Conservation (phyloP, 169 alveolate species). For the Babesia bigemina region DNA sequence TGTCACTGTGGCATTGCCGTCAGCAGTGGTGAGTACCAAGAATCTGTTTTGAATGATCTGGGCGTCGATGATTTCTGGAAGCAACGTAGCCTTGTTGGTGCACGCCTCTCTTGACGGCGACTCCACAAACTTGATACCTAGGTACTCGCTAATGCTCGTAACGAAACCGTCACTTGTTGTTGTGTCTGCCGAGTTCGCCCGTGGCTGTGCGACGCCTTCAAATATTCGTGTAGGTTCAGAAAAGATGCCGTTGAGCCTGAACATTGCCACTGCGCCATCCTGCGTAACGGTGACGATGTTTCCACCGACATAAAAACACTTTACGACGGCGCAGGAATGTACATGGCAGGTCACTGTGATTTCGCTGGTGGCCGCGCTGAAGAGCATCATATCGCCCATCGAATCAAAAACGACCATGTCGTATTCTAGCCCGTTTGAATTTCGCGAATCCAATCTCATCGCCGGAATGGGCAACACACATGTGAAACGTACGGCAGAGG, state of each 20-base stretch:
- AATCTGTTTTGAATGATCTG: slow-evolving; percentile 35
- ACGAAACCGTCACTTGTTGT: slow-evolving; percentile 22
- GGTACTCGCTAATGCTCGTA: slow-evolving; percentile 54
- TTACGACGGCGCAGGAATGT: slow-evolving; percentile 45
- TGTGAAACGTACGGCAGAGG: slow-evolving; percentile 26
- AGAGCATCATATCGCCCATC: slow-evolving; percentile 46
- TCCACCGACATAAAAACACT: slow-evolving; percentile 41
- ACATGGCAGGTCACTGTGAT: slow-evolving; percentile 23
- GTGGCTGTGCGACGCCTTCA: slow-evolving; percentile 42
- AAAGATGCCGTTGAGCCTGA: slow-evolving; percentile 28
- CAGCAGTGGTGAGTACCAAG: slow-evolving; percentile 47
- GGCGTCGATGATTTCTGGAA: slow-evolving; percentile 33
- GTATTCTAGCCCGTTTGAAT: slow-evolving; percentile 15
- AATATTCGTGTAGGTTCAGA: slow-evolving; percentile 46
- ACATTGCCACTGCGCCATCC: slow-evolving; percentile 51
- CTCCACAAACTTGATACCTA: slow-evolving; percentile 35
- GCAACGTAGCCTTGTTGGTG: not conserved
- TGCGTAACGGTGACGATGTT: slow-evolving; percentile 43
- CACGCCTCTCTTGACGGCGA: slow-evolving; percentile 17
- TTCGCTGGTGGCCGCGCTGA: slow-evolving; percentile 34
- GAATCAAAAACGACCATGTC: slow-evolving; percentile 54
- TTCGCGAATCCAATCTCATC: not conserved
- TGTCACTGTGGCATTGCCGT: slow-evolving; percentile 43
- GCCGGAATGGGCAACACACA: slow-evolving; percentile 36
- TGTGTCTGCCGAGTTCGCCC: slow-evolving; percentile 7